These are phyloP conservation scores for Grigorovia transvaalensis DNA, from an alignment of 805 yeast genomes.

Conservation along the genomic window DNA sequence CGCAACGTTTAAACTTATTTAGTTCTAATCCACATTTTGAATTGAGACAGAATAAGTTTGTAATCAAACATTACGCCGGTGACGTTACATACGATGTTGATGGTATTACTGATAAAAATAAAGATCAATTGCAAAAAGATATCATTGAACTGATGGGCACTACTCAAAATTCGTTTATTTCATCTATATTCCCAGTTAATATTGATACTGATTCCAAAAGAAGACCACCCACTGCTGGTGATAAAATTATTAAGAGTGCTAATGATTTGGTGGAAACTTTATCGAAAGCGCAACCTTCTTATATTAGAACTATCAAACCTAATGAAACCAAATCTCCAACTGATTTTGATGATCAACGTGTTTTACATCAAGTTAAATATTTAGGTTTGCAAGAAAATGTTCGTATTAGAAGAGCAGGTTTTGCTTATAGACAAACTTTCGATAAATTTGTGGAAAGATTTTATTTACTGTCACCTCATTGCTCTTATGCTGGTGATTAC, in stretches of 20 bases:
- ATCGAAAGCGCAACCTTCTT: constrained; percentile 87
- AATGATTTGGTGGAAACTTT: constrained; percentile 81
- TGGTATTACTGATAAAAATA: constrained; percentile 93
- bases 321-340: constrained; percentile 85
- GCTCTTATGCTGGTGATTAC: constrained; percentile 85
- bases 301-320: constrained; percentile 95
- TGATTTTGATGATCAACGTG: constrained; percentile 83
- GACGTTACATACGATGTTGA: constrained; percentile 88
- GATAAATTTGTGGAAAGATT: constrained; percentile 94
- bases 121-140: constrained; percentile 87
- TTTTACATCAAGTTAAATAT: constrained; percentile 90
- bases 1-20: constrained; percentile 81
- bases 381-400: constrained; percentile 95
- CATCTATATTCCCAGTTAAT: constrained; percentile 49
- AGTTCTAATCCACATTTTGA: constrained; percentile 80
- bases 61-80: constrained; percentile 96
- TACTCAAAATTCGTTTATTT: constrained; percentile 56
- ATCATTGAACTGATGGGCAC: constrained; percentile 68
- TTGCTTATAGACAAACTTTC: constrained; percentile 93
- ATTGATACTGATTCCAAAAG: constrained; percentile 60
- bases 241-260: constrained; percentile 86
- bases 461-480: constrained; percentile 72
- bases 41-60: constrained; percentile 73
- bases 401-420: constrained; percentile 95
- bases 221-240: constrained; percentile 94